Conservation (phyloP, 768 basidiomycete species). For the Boletus rubescentipes region DNA sequence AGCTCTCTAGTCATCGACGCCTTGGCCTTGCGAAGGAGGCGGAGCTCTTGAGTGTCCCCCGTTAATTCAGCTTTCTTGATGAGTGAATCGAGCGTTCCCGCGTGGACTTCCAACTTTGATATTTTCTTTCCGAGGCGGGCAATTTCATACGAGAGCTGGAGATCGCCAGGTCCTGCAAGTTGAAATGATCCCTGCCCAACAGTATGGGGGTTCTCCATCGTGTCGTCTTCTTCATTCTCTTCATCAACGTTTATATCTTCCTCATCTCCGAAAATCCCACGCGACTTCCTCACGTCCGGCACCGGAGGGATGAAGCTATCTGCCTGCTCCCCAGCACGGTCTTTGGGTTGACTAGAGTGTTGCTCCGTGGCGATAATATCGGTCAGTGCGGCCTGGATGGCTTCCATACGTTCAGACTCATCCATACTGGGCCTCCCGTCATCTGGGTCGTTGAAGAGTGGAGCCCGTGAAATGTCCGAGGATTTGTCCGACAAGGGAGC, state of each 20-base stretch:
- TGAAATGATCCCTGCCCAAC: conserved; percentile 57
- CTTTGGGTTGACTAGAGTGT: conserved; percentile 34
- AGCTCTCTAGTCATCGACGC: conserved; percentile 80
- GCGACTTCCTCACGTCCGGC: conserved; percentile 14
- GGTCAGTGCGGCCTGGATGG: conserved; percentile 93
- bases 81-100: conserved; percentile 78
- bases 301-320: conserved; percentile 4
- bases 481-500: conserved; percentile 56
- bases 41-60: conserved; percentile 84
- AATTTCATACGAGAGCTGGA: conserved; percentile 87
- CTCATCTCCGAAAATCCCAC: conserved; percentile 39
- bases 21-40: conserved; percentile 78
- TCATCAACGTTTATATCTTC: conserved; percentile 42
- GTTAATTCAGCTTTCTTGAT: conserved; percentile 95
- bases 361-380: conserved; percentile 92
- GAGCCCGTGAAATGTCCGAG: conserved; percentile 60
- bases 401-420: conserved; percentile 87
- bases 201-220: conserved; percentile 17
- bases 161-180: conserved; percentile 84
- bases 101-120: conserved; percentile 73
- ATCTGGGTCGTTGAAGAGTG: conserved; percentile 80
- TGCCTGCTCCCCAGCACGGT: conserved; percentile 10
- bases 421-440: conserved; percentile 51
- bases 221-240: conserved; percentile 45
- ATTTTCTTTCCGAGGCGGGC: conserved; percentile 74